Evolutionary conservation across 306 rosid genomes (phyloP), one percentile per base, ranked within the genome.

Genomic region (Sphenostylis stenocarpa): DNA sequence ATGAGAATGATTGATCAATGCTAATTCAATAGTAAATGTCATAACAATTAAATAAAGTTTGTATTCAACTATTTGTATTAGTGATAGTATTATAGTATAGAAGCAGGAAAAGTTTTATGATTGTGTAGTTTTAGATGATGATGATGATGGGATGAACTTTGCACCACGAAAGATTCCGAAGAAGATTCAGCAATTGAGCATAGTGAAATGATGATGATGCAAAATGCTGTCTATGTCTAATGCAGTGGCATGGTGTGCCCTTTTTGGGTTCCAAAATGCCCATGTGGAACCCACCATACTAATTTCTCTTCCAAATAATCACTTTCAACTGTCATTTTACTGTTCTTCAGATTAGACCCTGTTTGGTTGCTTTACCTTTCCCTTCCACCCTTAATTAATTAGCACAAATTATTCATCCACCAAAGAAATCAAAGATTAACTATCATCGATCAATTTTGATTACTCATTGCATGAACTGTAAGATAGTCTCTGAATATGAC

Each of bases 201-300:
- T 28, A 19, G 24, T 26, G 65, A 41, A 41, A 38, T 65, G 53
- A 26, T 69, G 68, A 77, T 72, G 16, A 43, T 53, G 72, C 60
- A 55, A 75, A 78, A 73, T 69, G 75, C 53, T 53, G 77, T 60
- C 65, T n/a, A 3, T 63, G 78, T 74, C 71, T 56, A 41, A 75
- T 79, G 55, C 64, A 36, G 67, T 70, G 79, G 67, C 36, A 80
- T 52, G 67, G 0, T 79, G 68, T 34, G 45, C 65, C 78, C 80
- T 73, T 75, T 68, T 43, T 29, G 28, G 80, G 6, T 63, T 69
- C 77, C 52, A 83, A 67, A 69, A 31, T 67, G 62, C 12, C 48
- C 31, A 1, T 23, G 38, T 67, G 7, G 78, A 57, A 44, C 78
- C 86, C 72, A 44, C 39, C n/a, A n/a, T 78, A 34, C 38, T 73